A percentile compares a stretch with the other conserved stretches of the same genome.
phyloP scores from a whole-genome alignment of 352 stramenopile genomes.

The Pythium grandisporangium region DNA sequence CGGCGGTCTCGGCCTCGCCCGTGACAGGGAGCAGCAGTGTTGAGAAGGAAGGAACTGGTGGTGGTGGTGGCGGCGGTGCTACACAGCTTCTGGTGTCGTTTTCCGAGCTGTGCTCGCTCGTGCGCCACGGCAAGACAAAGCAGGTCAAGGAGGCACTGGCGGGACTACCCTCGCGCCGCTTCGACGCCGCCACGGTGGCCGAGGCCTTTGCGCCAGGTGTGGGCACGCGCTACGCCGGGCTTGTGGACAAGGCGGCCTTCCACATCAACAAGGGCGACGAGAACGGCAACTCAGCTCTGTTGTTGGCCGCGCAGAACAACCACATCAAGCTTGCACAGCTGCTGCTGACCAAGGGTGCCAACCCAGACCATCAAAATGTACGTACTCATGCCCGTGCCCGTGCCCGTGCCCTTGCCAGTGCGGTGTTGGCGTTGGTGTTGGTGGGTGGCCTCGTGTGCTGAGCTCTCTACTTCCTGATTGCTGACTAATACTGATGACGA shows the following conservation, averaged over 20 bases:
- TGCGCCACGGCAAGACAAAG: slow-evolving; percentile 84
- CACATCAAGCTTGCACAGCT: slow-evolving; percentile 85
- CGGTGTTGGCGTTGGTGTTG: slow-evolving; percentile 1
- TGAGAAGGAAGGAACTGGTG: slow-evolving; percentile 1
- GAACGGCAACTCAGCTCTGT: slow-evolving; percentile 86
- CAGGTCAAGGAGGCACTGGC: slow-evolving; percentile 83
- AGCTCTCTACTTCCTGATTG: too few species aligned
- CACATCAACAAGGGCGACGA: slow-evolving; percentile 85
- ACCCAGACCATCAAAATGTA: slow-evolving; percentile 89
- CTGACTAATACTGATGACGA: too few species aligned
- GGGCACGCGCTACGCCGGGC: slow-evolving; percentile 88
- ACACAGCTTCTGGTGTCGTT: slow-evolving; percentile 62
- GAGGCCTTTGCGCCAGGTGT: slow-evolving; percentile 67
- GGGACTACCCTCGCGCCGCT: slow-evolving; percentile 77
- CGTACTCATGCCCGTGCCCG: slow-evolving; percentile 7
- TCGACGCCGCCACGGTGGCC: slow-evolving; percentile 69
- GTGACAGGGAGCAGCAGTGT: not conserved
- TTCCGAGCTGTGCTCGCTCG: slow-evolving; percentile 65
- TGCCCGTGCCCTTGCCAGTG: not conserved
- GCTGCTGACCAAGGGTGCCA: slow-evolving; percentile 83
- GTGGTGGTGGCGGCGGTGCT: too few species aligned
- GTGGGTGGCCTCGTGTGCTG: too few species aligned
- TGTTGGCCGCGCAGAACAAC: slow-evolving; percentile 85
- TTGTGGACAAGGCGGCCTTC: slow-evolving; percentile 87
- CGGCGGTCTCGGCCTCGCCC: not conserved